phyloP scores from a whole-genome alignment of 345 rosid species.

The Populus tremula region DNA sequence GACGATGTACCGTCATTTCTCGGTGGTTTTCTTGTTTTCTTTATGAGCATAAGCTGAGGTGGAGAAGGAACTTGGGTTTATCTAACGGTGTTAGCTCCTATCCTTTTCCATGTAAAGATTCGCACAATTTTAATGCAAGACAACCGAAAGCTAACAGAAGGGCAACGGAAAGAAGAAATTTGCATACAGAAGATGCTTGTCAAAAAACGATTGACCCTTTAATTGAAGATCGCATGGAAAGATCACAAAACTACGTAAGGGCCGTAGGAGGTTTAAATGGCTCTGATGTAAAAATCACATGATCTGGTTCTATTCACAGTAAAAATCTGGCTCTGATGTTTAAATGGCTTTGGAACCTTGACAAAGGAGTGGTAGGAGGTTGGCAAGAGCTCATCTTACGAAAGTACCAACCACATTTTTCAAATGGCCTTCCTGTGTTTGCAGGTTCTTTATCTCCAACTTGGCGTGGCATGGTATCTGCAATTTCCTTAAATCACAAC shows the following conservation, averaged over 20 bases:
- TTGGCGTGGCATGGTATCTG: too few species aligned
- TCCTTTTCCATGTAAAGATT: constrained; percentile 13
- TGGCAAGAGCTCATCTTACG: too few species aligned
- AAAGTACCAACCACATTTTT: too few species aligned
- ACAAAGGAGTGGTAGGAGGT: too few species aligned
- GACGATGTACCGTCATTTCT: neutral
- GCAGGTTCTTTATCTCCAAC: too few species aligned
- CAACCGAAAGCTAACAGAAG: constrained; percentile 17
- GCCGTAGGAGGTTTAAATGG: too few species aligned
- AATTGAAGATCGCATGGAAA: neutral
- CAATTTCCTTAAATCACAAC: too few species aligned
- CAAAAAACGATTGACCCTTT: neutral
- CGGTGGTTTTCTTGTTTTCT: neutral
- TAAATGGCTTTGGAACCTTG: too few species aligned
- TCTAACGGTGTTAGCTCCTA: constrained; percentile 15
- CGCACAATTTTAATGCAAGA: constrained; percentile 20
- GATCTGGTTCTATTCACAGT: too few species aligned
- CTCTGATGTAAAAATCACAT: too few species aligned
- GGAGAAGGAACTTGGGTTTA: constrained; percentile 24
- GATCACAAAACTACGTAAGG: neutral
- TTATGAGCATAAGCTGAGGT: neutral
- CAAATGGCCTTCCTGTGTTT: too few species aligned
- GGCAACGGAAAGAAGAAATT: neutral
- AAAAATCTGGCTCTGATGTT: too few species aligned
- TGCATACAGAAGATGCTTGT: neutral